phyloP scores from a whole-genome alignment of 1,139 yeast genomes.

The Pichia sorboxylosa region DNA sequence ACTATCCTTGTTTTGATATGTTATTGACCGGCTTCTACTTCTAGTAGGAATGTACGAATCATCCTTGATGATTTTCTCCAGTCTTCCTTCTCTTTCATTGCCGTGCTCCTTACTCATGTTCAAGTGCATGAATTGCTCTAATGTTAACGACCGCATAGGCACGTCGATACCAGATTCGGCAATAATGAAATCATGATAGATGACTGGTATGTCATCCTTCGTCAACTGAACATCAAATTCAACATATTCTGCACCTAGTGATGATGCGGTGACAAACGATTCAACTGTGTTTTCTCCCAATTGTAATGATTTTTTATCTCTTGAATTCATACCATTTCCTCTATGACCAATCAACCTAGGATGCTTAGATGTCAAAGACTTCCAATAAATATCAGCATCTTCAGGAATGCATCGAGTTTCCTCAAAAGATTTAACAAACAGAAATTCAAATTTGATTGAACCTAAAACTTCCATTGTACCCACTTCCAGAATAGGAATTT shows the following conservation, averaged over 20 bases:
- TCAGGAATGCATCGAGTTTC: slow-evolving; percentile 62
- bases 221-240: slow-evolving; percentile 96
- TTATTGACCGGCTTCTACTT: slow-evolving; percentile 18
- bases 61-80: slow-evolving; percentile 17
- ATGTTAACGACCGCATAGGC: slow-evolving; percentile 87
- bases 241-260: slow-evolving; percentile 83
- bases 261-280: slow-evolving; percentile 93
- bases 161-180: slow-evolving; percentile 95
- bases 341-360: slow-evolving; percentile 95
- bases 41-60: slow-evolving; percentile 20
- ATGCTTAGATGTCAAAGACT: slow-evolving; percentile 70
- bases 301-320: slow-evolving; percentile 64
- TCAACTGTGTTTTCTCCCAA: slow-evolving; percentile 94
- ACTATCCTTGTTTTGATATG: slow-evolving; percentile 2
- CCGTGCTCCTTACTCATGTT: slow-evolving; percentile 26
- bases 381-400: slow-evolving; percentile 83
- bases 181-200: slow-evolving; percentile 88
- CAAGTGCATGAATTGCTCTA: slow-evolving; percentile 76
- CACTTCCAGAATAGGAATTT: slow-evolving; percentile 70
- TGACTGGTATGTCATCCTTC: slow-evolving; percentile 85
- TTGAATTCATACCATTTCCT: slow-evolving; percentile 81
- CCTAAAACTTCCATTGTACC: slow-evolving; percentile 70
- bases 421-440: slow-evolving; percentile 59
- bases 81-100: slow-evolving; percentile 11
- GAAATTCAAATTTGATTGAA: slow-evolving; percentile 59